Evolutionary conservation across 257 asterid species (phyloP), one percentile per base, ranked within the genome.

Genomic region (Oldenlandia corymbosa): DNA sequence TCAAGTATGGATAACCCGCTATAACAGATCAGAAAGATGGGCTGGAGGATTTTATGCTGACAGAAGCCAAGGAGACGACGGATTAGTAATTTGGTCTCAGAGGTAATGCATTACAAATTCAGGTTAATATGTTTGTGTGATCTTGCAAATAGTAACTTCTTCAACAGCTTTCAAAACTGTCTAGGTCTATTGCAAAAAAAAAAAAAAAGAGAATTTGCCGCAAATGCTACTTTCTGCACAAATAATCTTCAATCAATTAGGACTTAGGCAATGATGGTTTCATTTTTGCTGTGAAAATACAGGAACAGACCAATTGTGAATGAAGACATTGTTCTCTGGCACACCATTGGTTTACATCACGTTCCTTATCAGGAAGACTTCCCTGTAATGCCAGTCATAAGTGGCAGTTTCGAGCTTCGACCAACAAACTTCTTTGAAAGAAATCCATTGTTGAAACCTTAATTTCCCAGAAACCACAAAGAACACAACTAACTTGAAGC

Each of bases 1-100:
- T 45, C 86, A 81, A 16, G 57, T 85, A 62, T 84, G 86, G 83
- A 79, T 82, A 66, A 85, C 94, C 17, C 58, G 71, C 18, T 82
- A 80, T 32, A 80, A 77, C 53, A 72, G 62, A 74, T 69, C 80
- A 2, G 85, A 83, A 73, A 85, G 78, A 59, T 88, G 94, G 91
- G 91, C 94, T 5, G 96, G 77, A 30, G 96, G 96, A 17, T 83
- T 88, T 47, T 88, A 78, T 43, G 78, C 81, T 59, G 89, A 82
- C 57, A 37, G 83, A 68, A 88, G 91, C 68, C 83, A 28, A 11
- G 94, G 94, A 10, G 91, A 82, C 28, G 94, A 84, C 70, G 91
- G 90, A 17, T 58, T 88, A 47, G 83, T 88, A n/a, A 46, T 62
- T 53, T 88, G 90, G 92, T 80, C 71, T 45, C 67, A 0, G 17